A percentile compares a stretch with the other conserved stretches of the same genome.
phyloP scores from a whole-genome alignment of 2,329 filamentous ascomycete genomes.

The Coleophoma eucalyptorum region DNA sequence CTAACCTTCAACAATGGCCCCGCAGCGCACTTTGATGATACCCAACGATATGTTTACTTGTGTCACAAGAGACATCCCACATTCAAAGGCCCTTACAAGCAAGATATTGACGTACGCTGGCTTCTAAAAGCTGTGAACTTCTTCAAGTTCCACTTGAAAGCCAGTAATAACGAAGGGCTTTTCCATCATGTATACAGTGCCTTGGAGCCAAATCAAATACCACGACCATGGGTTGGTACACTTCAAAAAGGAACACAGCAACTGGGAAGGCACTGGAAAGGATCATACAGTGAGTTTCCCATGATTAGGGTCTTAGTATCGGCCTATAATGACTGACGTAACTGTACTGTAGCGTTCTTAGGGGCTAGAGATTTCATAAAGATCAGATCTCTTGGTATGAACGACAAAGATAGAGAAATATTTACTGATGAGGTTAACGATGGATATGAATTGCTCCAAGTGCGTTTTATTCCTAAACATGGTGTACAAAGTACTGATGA shows the following conservation, averaged over 20 bases:
- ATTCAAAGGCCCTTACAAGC: slow-evolving; percentile 29
- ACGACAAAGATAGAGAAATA: no score
- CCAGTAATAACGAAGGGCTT: slow-evolving; percentile 24
- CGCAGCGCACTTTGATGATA: slow-evolving; percentile 29
- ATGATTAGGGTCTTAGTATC: no score
- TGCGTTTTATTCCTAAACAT: not conserved
- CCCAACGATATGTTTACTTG: slow-evolving; percentile 38
- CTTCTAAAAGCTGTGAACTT: slow-evolving; percentile 42
- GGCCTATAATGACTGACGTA: not conserved
- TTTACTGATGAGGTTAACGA: not conserved
- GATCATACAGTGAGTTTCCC: slow-evolving; percentile 32
- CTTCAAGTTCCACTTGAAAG: slow-evolving; percentile 41
- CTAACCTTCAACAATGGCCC: not conserved
- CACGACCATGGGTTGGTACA: slow-evolving; percentile 32
- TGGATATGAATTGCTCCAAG: not conserved
- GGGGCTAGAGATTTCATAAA: not conserved
- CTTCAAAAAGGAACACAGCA: slow-evolving; percentile 23
- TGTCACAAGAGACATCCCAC: slow-evolving; percentile 27
- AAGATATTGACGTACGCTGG: slow-evolving; percentile 37
- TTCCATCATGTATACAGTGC: slow-evolving; percentile 28
- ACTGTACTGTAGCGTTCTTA: not conserved
- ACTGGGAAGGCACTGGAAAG: slow-evolving; percentile 40
- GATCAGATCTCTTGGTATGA: not conserved
- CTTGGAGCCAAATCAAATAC: slow-evolving; percentile 29
- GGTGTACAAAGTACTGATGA: no score